A percentile compares a stretch with the other conserved stretches of the same genome.
These are phyloP conservation scores for Fusarium nodosum DNA, from an alignment of 2,329 filamentous ascomycete genomes.

Conservation along the genomic window DNA sequence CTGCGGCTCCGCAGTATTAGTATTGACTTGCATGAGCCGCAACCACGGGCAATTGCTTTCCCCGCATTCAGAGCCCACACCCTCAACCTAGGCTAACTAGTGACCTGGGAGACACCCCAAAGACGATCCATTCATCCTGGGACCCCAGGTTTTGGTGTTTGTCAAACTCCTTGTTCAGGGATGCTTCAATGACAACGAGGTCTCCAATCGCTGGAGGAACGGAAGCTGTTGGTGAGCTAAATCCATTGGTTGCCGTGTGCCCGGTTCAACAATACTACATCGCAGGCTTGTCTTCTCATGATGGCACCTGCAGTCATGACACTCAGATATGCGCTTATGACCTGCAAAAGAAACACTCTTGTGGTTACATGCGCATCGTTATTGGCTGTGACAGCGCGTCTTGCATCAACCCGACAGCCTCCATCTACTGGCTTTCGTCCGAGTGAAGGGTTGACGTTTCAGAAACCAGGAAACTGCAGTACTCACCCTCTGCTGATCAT, in stretches of 20 bases:
- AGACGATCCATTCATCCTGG: constrained; percentile 43
- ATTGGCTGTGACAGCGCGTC: constrained; percentile 25
- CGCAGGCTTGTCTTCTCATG: constrained; percentile 30
- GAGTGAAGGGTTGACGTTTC: constrained; percentile 22
- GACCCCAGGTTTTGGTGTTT: constrained; percentile 44
- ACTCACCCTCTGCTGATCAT: constrained; percentile 14
- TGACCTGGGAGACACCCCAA: constrained; percentile 30
- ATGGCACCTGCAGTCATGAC: constrained; percentile 15
- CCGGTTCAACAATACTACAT: constrained; percentile 17
- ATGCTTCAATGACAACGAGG: constrained; percentile 20
- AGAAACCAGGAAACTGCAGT: constrained; percentile 31
- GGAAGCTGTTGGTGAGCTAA: constrained; percentile 22
- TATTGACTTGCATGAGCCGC: constrained; percentile 52
- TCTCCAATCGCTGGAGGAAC: constrained; percentile 28
- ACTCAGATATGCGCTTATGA: constrained; percentile 27
- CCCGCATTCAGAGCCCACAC: constrained; percentile 45
- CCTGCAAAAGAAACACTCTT: constrained; percentile 24
- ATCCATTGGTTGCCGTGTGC: constrained; percentile 6
- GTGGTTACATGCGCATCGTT: constrained; percentile 11
- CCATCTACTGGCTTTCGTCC: constrained; percentile 17
- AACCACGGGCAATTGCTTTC: constrained; percentile 47
- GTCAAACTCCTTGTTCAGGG: constrained; percentile 30
- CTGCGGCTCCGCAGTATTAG: constrained; percentile 51
- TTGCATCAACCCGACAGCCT: constrained; percentile 24
- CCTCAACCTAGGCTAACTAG: constrained; percentile 1